phyloP scores from a whole-genome alignment of 768 basidiomycete species.

The Pleurotus tuber-regium region DNA sequence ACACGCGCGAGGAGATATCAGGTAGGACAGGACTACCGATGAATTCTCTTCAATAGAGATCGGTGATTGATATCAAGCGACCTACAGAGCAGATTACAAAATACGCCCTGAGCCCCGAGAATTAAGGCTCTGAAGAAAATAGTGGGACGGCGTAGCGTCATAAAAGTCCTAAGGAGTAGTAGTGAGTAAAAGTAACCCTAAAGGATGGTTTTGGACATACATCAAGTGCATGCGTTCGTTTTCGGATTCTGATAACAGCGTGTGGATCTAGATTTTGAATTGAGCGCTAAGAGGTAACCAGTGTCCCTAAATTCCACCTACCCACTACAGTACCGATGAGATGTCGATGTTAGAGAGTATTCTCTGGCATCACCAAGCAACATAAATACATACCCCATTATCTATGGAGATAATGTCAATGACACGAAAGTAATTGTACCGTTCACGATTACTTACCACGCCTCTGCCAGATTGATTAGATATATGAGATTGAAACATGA shows the following conservation, averaged over 20 bases:
- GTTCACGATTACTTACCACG: conserved; percentile 42
- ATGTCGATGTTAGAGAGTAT: background rate
- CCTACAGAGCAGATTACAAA: conserved; percentile 86
- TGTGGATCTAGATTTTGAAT: conserved; percentile 79
- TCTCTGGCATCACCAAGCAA: conserved; percentile 1
- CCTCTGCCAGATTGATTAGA: too few species aligned
- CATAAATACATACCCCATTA: background rate
- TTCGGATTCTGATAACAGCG: conserved; percentile 90
- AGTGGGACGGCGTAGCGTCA: conserved; percentile 84
- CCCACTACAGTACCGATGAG: background rate
- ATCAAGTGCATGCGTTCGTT: conserved; percentile 97
- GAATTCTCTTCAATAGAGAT: conserved; percentile 13
- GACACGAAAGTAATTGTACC: too few species aligned
- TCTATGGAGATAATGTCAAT: too few species aligned
- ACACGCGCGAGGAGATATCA: conserved; percentile 70
- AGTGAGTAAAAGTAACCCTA: conserved; percentile 13
- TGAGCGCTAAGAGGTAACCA: conserved; percentile 42
- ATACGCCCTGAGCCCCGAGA: conserved; percentile 90
- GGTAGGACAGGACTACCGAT: conserved; percentile 67
- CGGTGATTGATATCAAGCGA: conserved; percentile 13
- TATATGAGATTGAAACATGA: conserved; percentile 6
- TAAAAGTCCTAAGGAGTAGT: conserved; percentile 72
- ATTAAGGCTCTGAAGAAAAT: conserved; percentile 78
- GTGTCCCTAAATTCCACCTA: background rate
- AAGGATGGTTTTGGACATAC: conserved; percentile 35